These are phyloP conservation scores for Exophiala mesophila DNA, from an alignment of 2,329 filamentous ascomycete genomes.

Conservation along the genomic window DNA sequence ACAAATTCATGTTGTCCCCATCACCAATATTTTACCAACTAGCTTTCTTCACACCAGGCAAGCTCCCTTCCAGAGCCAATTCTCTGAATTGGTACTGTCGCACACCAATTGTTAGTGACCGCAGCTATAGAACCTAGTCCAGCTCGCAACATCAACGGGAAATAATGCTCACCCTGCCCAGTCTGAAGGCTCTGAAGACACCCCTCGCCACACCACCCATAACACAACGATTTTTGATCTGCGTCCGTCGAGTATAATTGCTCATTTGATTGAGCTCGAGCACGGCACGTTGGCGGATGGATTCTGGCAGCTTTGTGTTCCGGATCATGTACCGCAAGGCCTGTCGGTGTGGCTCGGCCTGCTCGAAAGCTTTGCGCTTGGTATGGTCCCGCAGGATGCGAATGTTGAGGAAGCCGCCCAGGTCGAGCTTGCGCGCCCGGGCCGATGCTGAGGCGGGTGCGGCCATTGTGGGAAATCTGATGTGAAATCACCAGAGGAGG, in stretches of 20 bases:
- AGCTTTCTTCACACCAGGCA: slow-evolving; percentile 92
- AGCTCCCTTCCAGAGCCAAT: slow-evolving; percentile 75
- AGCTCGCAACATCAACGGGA: neutral
- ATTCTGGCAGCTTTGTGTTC: slow-evolving; percentile 78
- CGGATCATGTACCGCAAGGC: slow-evolving; percentile 87
- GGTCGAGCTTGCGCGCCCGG: slow-evolving; percentile 80
- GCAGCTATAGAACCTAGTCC: neutral
- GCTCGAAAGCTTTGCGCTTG: slow-evolving; percentile 87
- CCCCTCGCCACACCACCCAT: slow-evolving; percentile 84
- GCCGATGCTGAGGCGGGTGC: slow-evolving; percentile 62
- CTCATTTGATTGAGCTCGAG: slow-evolving; percentile 93
- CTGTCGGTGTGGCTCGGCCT: slow-evolving; percentile 88
- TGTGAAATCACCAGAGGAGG: too few species aligned
- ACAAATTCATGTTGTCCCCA: too few species aligned
- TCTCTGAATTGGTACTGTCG: slow-evolving; percentile 84
- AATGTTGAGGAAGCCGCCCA: slow-evolving; percentile 82
- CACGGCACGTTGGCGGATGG: slow-evolving; percentile 85
- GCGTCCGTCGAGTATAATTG: slow-evolving; percentile 85
- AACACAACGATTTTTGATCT: slow-evolving; percentile 91
- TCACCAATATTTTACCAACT: slow-evolving; percentile 77
- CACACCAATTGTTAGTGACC: neutral
- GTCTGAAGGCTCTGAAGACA: slow-evolving; percentile 88
- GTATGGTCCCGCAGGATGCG: slow-evolving; percentile 89
- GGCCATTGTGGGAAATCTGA: too few species aligned
- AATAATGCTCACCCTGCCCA: slow-evolving; percentile 68